Conservation (phyloP, 2,329 filamentous ascomycete genomes). For the Penicillium sp. region DNA sequence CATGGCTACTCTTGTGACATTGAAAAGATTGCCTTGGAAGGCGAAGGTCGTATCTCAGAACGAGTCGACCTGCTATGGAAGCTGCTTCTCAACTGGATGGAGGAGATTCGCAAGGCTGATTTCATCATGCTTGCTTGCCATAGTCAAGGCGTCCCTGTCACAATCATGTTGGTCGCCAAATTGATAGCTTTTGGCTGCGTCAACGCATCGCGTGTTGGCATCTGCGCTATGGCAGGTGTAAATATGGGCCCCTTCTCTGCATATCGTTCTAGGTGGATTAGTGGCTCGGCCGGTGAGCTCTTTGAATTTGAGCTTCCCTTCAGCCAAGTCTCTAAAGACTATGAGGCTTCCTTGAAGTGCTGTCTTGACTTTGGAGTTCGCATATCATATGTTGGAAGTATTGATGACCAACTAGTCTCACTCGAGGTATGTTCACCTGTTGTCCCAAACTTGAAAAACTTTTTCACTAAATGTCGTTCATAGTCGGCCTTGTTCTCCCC, state of each 20-base stretch:
- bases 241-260: slow-evolving; percentile 90
- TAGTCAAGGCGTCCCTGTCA: slow-evolving; percentile 92
- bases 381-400: slow-evolving; percentile 86
- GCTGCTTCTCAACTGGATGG: slow-evolving; percentile 89
- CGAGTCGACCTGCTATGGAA: slow-evolving; percentile 93
- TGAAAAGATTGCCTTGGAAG: slow-evolving; percentile 90
- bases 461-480: not conserved
- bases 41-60: slow-evolving; percentile 87
- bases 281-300: slow-evolving; percentile 86
- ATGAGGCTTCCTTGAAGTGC: slow-evolving; percentile 70
- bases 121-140: slow-evolving; percentile 91
- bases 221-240: slow-evolving; percentile 88
- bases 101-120: slow-evolving; percentile 82
- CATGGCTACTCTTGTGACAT: slow-evolving; percentile 77
- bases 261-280: slow-evolving; percentile 85
- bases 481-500: slow-evolving; percentile 82
- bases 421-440: slow-evolving; percentile 63
- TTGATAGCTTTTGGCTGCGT: slow-evolving; percentile 87
- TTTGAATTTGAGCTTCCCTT: slow-evolving; percentile 87
- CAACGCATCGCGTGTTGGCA: slow-evolving; percentile 70
- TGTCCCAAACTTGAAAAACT: not conserved
- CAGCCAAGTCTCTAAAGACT: slow-evolving; percentile 78
- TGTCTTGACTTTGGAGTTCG: slow-evolving; percentile 76
- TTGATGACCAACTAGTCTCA: slow-evolving; percentile 94
- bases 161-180: slow-evolving; percentile 87